phyloP scores from a whole-genome alignment of 2,329 filamentous ascomycete species.

The Colletotrichum sp. region DNA sequence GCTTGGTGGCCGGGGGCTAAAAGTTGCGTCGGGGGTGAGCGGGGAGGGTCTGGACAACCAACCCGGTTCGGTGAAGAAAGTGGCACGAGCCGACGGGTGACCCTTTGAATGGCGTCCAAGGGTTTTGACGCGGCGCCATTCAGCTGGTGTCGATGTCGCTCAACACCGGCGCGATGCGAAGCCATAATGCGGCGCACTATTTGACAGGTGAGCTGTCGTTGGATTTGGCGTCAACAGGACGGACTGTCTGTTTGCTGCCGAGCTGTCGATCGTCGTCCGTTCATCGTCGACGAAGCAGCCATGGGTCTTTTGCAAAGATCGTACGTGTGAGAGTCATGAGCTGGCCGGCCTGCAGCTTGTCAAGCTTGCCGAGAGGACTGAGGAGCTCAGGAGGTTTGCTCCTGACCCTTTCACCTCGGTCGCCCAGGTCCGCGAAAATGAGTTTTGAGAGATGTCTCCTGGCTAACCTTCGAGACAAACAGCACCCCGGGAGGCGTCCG shows the following conservation, averaged over 20 bases:
- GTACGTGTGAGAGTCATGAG: background rate
- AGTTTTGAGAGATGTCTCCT: background rate
- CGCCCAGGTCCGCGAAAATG: background rate
- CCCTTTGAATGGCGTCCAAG: background rate
- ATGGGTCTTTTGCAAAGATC: background rate
- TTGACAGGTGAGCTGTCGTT: background rate
- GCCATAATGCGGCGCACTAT: background rate
- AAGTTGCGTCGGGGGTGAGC: background rate
- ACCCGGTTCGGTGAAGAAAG: constrained; percentile 8
- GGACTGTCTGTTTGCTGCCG: background rate
- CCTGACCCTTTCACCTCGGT: constrained; percentile 6
- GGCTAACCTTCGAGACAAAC: background rate
- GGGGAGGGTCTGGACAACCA: background rate
- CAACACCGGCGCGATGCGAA: background rate
- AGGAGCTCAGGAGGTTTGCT: background rate
- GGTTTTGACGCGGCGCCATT: background rate
- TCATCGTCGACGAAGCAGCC: background rate
- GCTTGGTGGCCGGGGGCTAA: constrained; percentile 1
- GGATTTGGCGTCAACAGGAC: background rate
- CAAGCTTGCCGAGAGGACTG: background rate
- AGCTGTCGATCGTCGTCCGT: background rate
- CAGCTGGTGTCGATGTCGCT: background rate
- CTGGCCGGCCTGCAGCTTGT: background rate
- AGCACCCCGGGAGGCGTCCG: background rate
- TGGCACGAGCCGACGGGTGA: background rate